Base-by-base conservation (phyloP, 176 grass and related monocot species). In the Rhynchospora pubera region DNA sequence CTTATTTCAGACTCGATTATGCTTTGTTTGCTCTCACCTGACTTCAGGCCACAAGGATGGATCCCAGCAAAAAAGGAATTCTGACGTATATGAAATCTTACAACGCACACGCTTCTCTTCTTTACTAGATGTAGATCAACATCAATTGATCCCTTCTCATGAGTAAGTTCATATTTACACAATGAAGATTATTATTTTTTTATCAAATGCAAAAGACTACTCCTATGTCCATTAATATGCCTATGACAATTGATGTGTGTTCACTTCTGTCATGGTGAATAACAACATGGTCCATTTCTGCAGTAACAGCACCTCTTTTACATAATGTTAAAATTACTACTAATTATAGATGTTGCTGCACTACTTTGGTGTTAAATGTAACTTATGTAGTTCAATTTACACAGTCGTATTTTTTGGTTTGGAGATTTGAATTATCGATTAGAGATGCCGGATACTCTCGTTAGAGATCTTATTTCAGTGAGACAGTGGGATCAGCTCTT, bases 371-470 rank as follows among this genome's bases (percentile, higher is more conserved):
- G 5, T 18, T 85, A 80, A 85, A 81, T 85, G 22, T 65, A 53
- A 81, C 79, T 6, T 87, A 18, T 70, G 16, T 74, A 79, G 81
- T 86, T 86, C 51, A 61, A 69, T 86, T 86, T 44, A 7, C 70
- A 59, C 87, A 90, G 92, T 83, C 87, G 81, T 57, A 86, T 88
- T 42, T 94, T 94, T 56, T 94, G 89, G 89, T 91, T 94, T 48
- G 92, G 92, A 39, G 92, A 94, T 87, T 79, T 94, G 77, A 93
- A 93, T 62, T 89, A 91, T 58, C 87, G 87, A 22, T 80, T 94
- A 70, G 83, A 91, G 66, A 71, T 91, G 77, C 26, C 85, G 9
- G 89, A 89, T 84, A 65, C 67, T 66, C 77, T 86, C 81, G 77
- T 94, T 18, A 68, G 89, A 58, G 23, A 57, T 53, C 28, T 88